A percentile compares a stretch with the other conserved stretches of the same genome.
Evolutionary conservation across 805 yeast genomes (phyloP).

Genomic region (Saccharomycopsis sp.): DNA sequence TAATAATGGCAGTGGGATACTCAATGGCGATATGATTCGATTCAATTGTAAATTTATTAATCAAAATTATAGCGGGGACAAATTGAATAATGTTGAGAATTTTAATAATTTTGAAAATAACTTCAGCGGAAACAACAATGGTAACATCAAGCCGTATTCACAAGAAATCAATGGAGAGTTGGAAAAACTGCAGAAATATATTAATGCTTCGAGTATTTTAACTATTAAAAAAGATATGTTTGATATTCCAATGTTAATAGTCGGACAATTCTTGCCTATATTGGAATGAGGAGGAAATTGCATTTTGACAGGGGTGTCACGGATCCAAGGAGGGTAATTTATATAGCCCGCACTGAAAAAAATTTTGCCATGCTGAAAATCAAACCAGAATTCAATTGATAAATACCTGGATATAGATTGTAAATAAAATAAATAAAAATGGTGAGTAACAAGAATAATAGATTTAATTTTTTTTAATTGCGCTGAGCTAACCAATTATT

Average conservation of each 20-base stretch:
- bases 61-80: constrained; percentile 14
- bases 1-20: constrained; percentile 19
- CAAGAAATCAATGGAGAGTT: constrained; percentile 16
- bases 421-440: not conserved
- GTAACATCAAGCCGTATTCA: constrained; percentile 32
- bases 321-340: too few species aligned
- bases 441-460: constrained; percentile 1
- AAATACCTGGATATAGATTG: not conserved
- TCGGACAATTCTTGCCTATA: constrained; percentile 74
- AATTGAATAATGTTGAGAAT: constrained; percentile 7
- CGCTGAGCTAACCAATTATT: not conserved
- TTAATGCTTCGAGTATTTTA: constrained; percentile 75
- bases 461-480: not conserved
- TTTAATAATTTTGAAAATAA: constrained; percentile 13
- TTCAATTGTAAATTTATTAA: constrained; percentile 21
- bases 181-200: constrained; percentile 27
- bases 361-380: too few species aligned
- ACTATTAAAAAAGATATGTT: constrained; percentile 78
- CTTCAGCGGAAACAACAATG: too few species aligned
- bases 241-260: constrained; percentile 77
- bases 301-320: too few species aligned
- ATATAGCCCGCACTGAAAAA: too few species aligned
- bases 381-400: too few species aligned
- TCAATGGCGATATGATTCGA: constrained; percentile 16
- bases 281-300: constrained; percentile 31